Evolutionary conservation across 23 red algal genomes (phyloP).

Genomic region (Gracilaria gracilis): DNA sequence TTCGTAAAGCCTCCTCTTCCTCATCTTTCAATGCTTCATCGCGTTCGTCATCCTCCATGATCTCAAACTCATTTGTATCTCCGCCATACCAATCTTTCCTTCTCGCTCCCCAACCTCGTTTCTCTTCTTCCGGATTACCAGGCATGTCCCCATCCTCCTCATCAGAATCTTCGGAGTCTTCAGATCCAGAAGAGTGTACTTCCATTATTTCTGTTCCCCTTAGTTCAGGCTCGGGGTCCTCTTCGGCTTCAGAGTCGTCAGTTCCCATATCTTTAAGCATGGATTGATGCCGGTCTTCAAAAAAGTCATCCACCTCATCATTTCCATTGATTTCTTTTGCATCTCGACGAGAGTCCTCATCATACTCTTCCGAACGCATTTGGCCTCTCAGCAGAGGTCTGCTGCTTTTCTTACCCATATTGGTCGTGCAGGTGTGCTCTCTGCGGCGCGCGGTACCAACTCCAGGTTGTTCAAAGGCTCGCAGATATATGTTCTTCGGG

Average conservation of each 20-base stretch:
- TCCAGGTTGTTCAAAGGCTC: not conserved
- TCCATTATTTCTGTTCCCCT: constrained; percentile 29
- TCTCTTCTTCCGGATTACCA: constrained; percentile 33
- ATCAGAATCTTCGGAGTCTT: constrained; percentile 29
- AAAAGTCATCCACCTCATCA: constrained; percentile 62
- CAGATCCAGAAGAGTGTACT: constrained; percentile 58
- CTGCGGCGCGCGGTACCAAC: not conserved
- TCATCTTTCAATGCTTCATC: constrained; percentile 71
- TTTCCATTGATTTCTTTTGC: not conserved
- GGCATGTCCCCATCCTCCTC: constrained; percentile 20
- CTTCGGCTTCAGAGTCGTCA: constrained; percentile 26
- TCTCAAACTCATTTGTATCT: constrained; percentile 76
- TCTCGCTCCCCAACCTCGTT: constrained; percentile 41
- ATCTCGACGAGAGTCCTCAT: not conserved
- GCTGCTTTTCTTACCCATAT: constrained; percentile 24
- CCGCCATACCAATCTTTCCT: constrained; percentile 65
- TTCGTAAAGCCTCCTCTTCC: constrained; percentile 58
- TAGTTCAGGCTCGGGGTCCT: constrained; percentile 33
- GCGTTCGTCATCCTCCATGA: constrained; percentile 74
- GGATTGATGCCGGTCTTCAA: constrained; percentile 39
- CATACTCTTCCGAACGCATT: not conserved
- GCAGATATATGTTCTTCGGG: too few species aligned
- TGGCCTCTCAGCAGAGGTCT: constrained; percentile 1
- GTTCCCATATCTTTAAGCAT: not conserved
- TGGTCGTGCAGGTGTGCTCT: not conserved